phyloP scores from a whole-genome alignment of 2,329 filamentous ascomycete species.

The Sporothrix dimorphospora region DNA sequence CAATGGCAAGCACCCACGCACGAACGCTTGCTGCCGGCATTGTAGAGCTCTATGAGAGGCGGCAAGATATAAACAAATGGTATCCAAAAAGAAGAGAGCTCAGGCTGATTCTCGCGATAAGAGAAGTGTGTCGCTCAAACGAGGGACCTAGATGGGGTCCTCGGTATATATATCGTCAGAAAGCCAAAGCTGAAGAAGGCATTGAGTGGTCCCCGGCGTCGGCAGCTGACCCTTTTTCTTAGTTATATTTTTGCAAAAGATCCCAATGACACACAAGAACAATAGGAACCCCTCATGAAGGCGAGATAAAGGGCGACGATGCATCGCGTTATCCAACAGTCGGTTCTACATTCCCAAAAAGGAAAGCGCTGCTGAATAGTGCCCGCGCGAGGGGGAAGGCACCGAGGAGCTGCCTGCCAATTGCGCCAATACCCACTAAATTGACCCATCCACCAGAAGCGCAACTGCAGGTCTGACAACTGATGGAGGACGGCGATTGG shows the following conservation, averaged over 20 bases:
- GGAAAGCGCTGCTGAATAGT: conserved; percentile 22
- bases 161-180: conserved; percentile 8
- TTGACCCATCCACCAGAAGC: neutral
- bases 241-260: neutral
- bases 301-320: conserved; percentile 17
- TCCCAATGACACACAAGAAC: conserved; percentile 1
- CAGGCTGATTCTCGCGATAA: neutral
- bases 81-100: neutral
- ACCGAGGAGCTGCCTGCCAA: neutral
- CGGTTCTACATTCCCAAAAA: conserved; percentile 31
- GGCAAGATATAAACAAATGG: neutral
- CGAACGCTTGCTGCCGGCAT: conserved; percentile 25
- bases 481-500: neutral
- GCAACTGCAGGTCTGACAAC: conserved; percentile 4
- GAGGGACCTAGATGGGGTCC: too few relatives aligned
- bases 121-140: neutral
- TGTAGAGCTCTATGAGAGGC: neutral
- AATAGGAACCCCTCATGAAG: conserved; percentile 13
- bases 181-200: neutral
- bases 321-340: conserved; percentile 15
- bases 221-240: neutral
- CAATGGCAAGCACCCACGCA: conserved; percentile 26
- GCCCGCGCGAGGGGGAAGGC: conserved; percentile 11
- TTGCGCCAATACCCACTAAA: conserved; percentile 16
- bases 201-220: neutral